These are phyloP conservation scores for Afroboletus lepidellus DNA, from an alignment of 1,284 basidiomycete species.

Conservation along the genomic window DNA sequence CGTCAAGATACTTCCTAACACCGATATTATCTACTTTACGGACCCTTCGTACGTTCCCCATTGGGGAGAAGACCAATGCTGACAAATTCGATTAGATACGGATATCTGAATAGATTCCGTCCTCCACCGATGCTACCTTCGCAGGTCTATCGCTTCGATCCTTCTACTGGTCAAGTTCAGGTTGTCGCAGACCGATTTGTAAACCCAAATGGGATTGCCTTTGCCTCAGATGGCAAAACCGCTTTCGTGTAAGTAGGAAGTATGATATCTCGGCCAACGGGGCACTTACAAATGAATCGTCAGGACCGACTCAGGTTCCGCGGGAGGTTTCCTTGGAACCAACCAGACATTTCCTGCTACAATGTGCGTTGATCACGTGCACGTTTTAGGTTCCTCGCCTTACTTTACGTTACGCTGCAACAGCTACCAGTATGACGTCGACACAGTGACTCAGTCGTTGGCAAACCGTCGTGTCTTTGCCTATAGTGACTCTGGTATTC, in stretches of 20 bases:
- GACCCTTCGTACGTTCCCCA: constrained; percentile 52
- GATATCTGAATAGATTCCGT: constrained; percentile 63
- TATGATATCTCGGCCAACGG: too few species aligned
- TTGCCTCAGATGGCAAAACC: constrained; percentile 63
- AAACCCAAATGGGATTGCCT: constrained; percentile 66
- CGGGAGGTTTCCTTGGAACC: constrained; percentile 46
- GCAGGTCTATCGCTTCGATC: constrained; percentile 74
- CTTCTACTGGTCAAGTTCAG: constrained; percentile 59
- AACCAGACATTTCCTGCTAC: constrained; percentile 67
- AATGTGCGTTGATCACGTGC: too few species aligned
- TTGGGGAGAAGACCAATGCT: neutral
- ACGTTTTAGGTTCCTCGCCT: too few species aligned
- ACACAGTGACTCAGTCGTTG: constrained; percentile 52
- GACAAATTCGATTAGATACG: constrained; percentile 48
- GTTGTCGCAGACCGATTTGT: constrained; percentile 72
- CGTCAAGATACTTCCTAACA: constrained; percentile 55
- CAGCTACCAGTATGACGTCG: constrained; percentile 72
- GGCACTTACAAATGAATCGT: too few species aligned
- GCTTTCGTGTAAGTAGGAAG: constrained; percentile 59
- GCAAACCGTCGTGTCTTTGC: too few species aligned
- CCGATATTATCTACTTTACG: constrained; percentile 61
- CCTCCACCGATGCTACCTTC: constrained; percentile 61
- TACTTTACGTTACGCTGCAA: too few species aligned
- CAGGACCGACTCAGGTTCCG: constrained; percentile 54
- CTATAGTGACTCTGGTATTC: constrained; percentile 62